phyloP scores from a whole-genome alignment of 345 rosid genomes.

The Aquilaria sinensis region DNA sequence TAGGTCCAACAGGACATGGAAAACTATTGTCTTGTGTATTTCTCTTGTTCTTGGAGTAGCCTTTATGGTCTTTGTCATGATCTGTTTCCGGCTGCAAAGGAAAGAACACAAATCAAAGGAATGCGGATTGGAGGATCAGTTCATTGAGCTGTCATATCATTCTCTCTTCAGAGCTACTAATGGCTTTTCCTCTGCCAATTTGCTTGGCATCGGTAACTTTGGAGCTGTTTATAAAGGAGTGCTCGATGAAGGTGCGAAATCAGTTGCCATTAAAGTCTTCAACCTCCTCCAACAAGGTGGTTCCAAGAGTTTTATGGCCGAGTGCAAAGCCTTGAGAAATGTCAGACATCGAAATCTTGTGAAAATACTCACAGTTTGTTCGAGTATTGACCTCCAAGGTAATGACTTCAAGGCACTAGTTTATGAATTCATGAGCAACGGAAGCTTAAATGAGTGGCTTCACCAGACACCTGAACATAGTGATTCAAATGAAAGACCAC shows the following conservation, averaged over 20 bases:
- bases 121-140: background rate
- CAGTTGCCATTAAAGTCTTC: slow-evolving; percentile 15
- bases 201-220: slow-evolving; percentile 12
- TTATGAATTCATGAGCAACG: slow-evolving; percentile 7
- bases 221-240: slow-evolving; percentile 7
- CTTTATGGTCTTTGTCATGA: background rate
- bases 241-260: background rate
- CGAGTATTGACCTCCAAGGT: slow-evolving; percentile 2
- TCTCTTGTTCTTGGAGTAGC: background rate
- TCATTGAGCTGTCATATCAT: slow-evolving; percentile 1
- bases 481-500: too few species aligned
- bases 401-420: slow-evolving; percentile 10
- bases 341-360: slow-evolving; percentile 19
- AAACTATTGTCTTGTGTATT: background rate
- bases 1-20: background rate
- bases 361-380: slow-evolving; percentile 14
- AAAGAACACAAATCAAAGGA: background rate
- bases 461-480: background rate
- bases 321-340: slow-evolving; percentile 10
- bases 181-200: slow-evolving; percentile 7
- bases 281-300: slow-evolving; percentile 7
- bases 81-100: background rate
- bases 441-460: slow-evolving; percentile 6
- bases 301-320: slow-evolving; percentile 11
- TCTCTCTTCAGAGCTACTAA: slow-evolving; percentile 3